Base-by-base conservation (phyloP, 2,329 filamentous ascomycete genomes). In the Pseudogymnoascus sp. region DNA sequence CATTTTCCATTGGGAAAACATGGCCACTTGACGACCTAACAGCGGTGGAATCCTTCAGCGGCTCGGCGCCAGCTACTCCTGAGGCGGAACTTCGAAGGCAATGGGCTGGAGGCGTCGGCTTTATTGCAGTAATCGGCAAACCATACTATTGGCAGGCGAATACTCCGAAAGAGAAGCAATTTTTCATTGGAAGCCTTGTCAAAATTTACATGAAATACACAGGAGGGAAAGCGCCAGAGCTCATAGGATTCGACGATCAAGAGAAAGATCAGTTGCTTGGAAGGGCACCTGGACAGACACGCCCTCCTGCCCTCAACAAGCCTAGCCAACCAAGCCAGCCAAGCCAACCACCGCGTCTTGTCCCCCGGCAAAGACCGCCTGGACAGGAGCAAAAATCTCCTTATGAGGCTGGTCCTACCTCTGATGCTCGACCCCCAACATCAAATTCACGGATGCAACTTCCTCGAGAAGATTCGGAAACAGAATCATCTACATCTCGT, bases 121-220 rank as follows among this genome's bases (percentile, higher is more conserved):
- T 99, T 73, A 81, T 89, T 25, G 91, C 97, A 60, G 95, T 88
- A 1, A 84, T 99, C 28, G 89, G 89, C 25, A 99, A 99, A 75
- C 90, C 92, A 0, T 99, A 99, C 77, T 99, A 95, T 75, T 99
- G 95, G 95, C 87, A 96, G 75, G 92, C 95, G 36, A 88, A 91
- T 67, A 95, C 91, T 0, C 84, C 90, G 62, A 97, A 97, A 78
- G 95, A 99, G 77, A 97, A 97, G 81, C 93, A 96, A 73, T 97
- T 97, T 78, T 99, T 99, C 76, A 95, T 99, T 71, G 92, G 90
- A 36, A 97, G 93, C 75, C 78, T 97, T 69, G 86, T 97, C 72
- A 99, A 97, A 76, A 97, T 99, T 68, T 99, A 90, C 75, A 88
- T 88, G 70, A 99, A 97, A 77, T 99, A 97, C 73, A 97, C 95